phyloP scores from a whole-genome alignment of 2,329 filamentous ascomycete species.

The Fusarium avenaceum region DNA sequence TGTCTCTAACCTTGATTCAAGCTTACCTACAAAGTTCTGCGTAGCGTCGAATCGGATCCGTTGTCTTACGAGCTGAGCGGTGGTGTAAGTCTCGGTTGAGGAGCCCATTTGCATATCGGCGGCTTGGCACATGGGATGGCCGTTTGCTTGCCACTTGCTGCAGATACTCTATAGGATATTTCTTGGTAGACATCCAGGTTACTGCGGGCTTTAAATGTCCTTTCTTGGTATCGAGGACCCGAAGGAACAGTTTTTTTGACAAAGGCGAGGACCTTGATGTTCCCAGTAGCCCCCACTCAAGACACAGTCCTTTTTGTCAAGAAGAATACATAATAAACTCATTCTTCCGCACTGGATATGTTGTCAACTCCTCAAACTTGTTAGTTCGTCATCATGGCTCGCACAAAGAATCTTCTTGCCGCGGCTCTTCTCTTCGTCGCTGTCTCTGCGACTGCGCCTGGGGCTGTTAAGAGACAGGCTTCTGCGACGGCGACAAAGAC shows the following conservation, averaged over 20 bases:
- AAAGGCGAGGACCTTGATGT: constrained; percentile 44
- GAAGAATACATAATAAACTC: neutral
- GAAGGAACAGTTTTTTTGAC: constrained; percentile 18
- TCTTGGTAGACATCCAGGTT: constrained; percentile 26
- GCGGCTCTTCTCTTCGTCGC: constrained; percentile 34
- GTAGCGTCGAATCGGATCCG: constrained; percentile 16
- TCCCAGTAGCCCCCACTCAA: constrained; percentile 20
- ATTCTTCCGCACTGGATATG: neutral
- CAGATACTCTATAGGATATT: neutral
- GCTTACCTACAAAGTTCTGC: constrained; percentile 3
- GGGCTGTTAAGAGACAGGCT: constrained; percentile 32
- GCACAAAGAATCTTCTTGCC: constrained; percentile 20
- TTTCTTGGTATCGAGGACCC: constrained; percentile 4
- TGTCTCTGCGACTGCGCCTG: constrained; percentile 41
- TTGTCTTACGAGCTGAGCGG: constrained; percentile 1
- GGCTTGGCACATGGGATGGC: constrained; percentile 1
- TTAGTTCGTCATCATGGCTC: constrained; percentile 28
- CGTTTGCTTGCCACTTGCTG: constrained; percentile 6
- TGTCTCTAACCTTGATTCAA: constrained; percentile 28
- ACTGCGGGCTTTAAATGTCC: neutral
- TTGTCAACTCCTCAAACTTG: neutral
- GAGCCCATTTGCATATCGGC: constrained; percentile 5
- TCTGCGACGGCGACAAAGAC: constrained; percentile 32
- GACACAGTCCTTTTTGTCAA: neutral
- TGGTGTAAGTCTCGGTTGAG: constrained; percentile 5